These are phyloP conservation scores for Cyclostephanos tholiformis DNA, from an alignment of 108 stramenopile species.

Conservation along the genomic window DNA sequence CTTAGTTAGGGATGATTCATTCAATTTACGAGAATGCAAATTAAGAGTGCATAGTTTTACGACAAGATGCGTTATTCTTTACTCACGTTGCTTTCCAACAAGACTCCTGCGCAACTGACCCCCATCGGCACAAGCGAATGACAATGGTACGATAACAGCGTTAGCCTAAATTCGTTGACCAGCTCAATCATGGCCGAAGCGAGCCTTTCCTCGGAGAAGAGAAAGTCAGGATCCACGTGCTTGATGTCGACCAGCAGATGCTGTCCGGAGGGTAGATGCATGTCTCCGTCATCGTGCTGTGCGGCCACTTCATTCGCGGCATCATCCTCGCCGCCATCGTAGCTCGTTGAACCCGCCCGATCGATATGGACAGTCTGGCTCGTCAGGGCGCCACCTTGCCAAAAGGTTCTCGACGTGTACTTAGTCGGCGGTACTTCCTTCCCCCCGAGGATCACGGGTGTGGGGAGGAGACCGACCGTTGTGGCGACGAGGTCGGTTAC, in stretches of 20 bases:
- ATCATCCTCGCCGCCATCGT: neutral
- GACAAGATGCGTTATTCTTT: no score
- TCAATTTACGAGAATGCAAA: no score
- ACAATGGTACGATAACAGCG: constrained; percentile 82
- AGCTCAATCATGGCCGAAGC: constrained; percentile 72
- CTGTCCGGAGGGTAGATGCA: constrained; percentile 25
- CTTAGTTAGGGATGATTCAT: no score
- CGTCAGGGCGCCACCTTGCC: no score
- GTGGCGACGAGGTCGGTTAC: no score
- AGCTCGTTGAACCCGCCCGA: no score
- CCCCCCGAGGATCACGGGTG: no score
- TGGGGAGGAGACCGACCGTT: no score
- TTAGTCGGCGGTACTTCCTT: no score
- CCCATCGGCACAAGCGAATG: constrained; percentile 71
- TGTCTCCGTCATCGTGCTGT: neutral
- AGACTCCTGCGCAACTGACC: constrained; percentile 74
- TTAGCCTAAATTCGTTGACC: constrained; percentile 58
- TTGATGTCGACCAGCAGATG: constrained; percentile 43
- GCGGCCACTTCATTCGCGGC: no score
- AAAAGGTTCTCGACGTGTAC: no score
- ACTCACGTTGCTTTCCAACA: constrained; percentile 57
- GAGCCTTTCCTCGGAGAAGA: constrained; percentile 68
- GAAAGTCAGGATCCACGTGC: constrained; percentile 60
- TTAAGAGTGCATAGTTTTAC: neutral
- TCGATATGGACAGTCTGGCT: no score